Evolutionary conservation across 1,139 yeast species (phyloP).

Genomic region (Blastobotrys aristatus): DNA sequence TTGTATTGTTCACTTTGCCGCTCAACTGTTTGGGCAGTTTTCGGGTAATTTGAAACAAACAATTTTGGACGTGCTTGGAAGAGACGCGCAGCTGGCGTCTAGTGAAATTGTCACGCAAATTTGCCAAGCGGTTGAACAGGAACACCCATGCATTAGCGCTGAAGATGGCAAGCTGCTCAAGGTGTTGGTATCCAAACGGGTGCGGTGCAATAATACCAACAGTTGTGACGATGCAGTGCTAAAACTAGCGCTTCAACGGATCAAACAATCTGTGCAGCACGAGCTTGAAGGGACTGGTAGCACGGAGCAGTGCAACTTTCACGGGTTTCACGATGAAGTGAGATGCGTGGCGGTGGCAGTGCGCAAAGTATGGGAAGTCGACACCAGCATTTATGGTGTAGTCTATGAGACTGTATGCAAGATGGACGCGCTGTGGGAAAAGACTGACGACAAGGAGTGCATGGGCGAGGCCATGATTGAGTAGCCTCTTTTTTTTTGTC

Average conservation of each 20-base stretch:
- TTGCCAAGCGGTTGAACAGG: constrained; percentile 17
- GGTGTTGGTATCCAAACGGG: constrained; percentile 17
- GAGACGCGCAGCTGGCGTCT: constrained; percentile 12
- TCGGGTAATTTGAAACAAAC: constrained; percentile 21
- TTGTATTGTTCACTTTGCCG: constrained; percentile 22
- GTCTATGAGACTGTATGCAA: constrained; percentile 21
- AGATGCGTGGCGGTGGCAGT: constrained; percentile 19
- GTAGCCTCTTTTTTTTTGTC: background rate
- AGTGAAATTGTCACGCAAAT: constrained; percentile 16
- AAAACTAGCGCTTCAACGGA: constrained; percentile 21
- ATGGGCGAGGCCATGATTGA: background rate
- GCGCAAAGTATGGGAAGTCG: constrained; percentile 21
- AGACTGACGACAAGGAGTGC: background rate
- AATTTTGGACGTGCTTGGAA: constrained; percentile 16
- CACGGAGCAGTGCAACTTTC: constrained; percentile 3
- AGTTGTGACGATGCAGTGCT: constrained; percentile 18
- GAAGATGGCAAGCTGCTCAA: constrained; percentile 19
- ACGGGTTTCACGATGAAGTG: constrained; percentile 19
- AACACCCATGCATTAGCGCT: constrained; percentile 22
- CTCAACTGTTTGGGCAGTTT: constrained; percentile 9
- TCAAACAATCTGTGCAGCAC: constrained; percentile 20
- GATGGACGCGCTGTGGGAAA: constrained; percentile 18
- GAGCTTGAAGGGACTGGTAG: constrained; percentile 10
- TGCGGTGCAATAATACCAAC: constrained; percentile 9
- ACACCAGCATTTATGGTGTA: constrained; percentile 23